Evolutionary conservation across 305 asterid species (phyloP), one percentile per base, ranked within the genome.

Genomic region (Withania somnifera): DNA sequence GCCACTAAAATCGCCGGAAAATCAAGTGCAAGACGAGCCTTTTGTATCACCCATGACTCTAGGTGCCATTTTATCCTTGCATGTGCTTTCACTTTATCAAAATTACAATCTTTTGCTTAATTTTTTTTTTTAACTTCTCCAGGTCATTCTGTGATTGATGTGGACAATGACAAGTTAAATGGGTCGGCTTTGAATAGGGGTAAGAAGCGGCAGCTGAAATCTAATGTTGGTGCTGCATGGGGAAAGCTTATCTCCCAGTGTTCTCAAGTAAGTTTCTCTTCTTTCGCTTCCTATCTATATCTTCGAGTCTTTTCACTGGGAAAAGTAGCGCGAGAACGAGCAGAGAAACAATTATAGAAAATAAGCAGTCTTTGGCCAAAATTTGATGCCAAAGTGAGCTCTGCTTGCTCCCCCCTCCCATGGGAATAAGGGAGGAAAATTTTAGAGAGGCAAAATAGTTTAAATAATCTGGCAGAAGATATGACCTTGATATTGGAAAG

Each of bases 241-340:
- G 98, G 98, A n/a, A 93, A 88, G 85, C 97, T 95, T 87, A 89
- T 95, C 69, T 95, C 98, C 0, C 95, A 93, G 93, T 91, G 86
- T 77, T 84, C 95, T 69, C 68, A 84, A 79, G 77, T 82, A 8
- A 40, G 53, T n/a, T n/a, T n/a, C n/a, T n/a, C n/a, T n/a, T n/a
- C n/a, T n/a, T n/a, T n/a, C n/a, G n/a, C n/a, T n/a, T n/a, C n/a
- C n/a, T n/a, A n/a, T n/a, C n/a, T n/a, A n/a, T n/a, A n/a, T n/a
- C n/a, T n/a, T n/a, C n/a, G n/a, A n/a, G n/a, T n/a, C n/a, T n/a
- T n/a, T n/a, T n/a, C n/a, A n/a, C n/a, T n/a, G n/a, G n/a, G n/a
- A n/a, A n/a, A n/a, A n/a, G 50, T 34, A 30, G 22, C 40, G 6
- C n/a, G 75, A 9, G 28, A 66, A 66, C 28, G 14, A 64, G 26